Conservation (phyloP, 257 asterid genomes). For the Nicotiana tabacum region DNA sequence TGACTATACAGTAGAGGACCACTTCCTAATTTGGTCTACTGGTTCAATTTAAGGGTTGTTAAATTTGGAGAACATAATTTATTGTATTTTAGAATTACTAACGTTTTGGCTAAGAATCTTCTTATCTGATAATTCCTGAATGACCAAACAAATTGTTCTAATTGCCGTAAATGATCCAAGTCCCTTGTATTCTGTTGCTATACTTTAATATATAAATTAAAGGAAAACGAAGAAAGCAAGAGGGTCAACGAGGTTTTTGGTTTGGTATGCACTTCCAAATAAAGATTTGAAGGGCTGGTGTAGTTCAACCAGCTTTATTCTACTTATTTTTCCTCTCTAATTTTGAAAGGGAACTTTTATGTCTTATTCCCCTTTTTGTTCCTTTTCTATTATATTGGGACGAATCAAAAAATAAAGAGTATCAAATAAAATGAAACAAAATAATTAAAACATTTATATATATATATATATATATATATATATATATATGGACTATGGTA, state of each 20-base stretch:
- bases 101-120: constrained; percentile 2
- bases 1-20: background rate
- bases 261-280: background rate
- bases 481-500: too few species aligned
- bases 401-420: too few species aligned
- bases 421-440: too few species aligned
- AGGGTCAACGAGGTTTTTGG: background rate
- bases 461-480: too few species aligned
- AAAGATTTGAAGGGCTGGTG: background rate
- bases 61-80: background rate
- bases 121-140: constrained; percentile 5
- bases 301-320: background rate
- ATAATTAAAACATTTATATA: too few species aligned
- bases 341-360: too few species aligned
- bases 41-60: too few species aligned
- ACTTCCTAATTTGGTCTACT: background rate
- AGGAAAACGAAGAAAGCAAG: background rate
- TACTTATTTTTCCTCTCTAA: too few species aligned
- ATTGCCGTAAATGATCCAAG: background rate
- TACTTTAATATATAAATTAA: background rate
- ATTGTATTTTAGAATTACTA: background rate
- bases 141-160: background rate
- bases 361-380: too few species aligned
- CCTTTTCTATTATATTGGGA: too few species aligned
- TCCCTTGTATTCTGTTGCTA: constrained; percentile 1